A percentile compares a stretch with the other conserved stretches of the same genome.
phyloP scores from a whole-genome alignment of 208 protist species.

The Leishmania gerbilli region DNA sequence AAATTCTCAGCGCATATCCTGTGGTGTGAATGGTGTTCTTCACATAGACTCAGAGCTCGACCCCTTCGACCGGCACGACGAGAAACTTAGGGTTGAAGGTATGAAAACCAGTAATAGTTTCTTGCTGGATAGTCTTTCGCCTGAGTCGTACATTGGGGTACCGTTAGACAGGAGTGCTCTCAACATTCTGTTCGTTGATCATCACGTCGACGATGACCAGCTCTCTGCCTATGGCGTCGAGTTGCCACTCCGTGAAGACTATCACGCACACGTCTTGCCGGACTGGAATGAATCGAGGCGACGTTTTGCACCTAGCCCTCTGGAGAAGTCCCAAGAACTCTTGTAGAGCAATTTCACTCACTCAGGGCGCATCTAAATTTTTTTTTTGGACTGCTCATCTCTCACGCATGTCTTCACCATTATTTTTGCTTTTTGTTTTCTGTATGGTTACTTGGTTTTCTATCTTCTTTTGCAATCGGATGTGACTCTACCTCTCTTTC shows the following conservation, averaged over 20 bases:
- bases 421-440: neutral
- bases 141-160: neutral
- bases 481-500: neutral
- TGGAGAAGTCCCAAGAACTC: neutral
- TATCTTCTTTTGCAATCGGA: neutral
- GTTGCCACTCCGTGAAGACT: conserved; percentile 10
- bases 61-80: neutral
- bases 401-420: neutral
- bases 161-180: conserved; percentile 6
- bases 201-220: conserved; percentile 24
- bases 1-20: neutral
- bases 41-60: neutral
- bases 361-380: neutral
- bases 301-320: conserved; percentile 14
- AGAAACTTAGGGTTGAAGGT: neutral
- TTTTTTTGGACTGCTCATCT: neutral
- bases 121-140: neutral
- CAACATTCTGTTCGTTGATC: conserved; percentile 25
- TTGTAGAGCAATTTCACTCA: neutral
- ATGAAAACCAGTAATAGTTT: neutral
- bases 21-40: neutral
- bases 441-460: neutral
- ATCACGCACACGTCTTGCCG: neutral
- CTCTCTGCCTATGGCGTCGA: conserved; percentile 11
- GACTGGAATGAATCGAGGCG: conserved; percentile 14